Evolutionary conservation across 805 yeast genomes (phyloP).

Genomic region (Wickerhamiella siamensis): DNA sequence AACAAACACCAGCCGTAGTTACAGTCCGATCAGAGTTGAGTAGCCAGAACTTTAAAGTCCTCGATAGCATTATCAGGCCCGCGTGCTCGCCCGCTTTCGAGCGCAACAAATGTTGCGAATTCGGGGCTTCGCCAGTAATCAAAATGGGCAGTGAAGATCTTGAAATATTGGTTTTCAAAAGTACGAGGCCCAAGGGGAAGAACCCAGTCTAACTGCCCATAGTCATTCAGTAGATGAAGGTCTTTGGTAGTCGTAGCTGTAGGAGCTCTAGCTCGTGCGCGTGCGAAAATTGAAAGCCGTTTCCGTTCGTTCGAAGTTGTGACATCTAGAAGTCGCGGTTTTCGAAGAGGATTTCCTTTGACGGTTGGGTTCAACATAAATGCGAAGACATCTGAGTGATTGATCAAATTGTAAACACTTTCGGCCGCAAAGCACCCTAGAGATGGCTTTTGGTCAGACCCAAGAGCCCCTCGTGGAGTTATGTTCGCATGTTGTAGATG

Average conservation of each 20-base stretch:
- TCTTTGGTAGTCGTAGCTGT: conserved; percentile 21
- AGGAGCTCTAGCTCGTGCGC: conserved; percentile 10
- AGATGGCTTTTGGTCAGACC: conserved; percentile 10
- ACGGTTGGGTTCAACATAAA: conserved; percentile 78
- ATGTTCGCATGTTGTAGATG: conserved; percentile 10
- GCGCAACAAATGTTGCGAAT: conserved; percentile 46
- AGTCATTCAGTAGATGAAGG: conserved; percentile 44
- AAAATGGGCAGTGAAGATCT: conserved; percentile 78
- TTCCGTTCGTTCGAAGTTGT: not conserved
- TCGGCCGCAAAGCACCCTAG: conserved; percentile 46
- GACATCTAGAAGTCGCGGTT: not conserved
- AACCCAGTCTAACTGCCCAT: conserved; percentile 75
- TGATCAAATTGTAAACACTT: conserved; percentile 68
- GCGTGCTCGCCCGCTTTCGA: conserved; percentile 24
- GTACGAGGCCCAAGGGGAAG: conserved; percentile 37
- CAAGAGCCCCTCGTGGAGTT: conserved; percentile 4
- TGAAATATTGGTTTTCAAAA: conserved; percentile 63
- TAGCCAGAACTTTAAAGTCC: not conserved
- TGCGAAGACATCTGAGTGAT: conserved; percentile 85
- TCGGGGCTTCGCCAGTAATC: conserved; percentile 80
- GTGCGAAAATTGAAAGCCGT: not conserved
- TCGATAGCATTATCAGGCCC: conserved; percentile 20
- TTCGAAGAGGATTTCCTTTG: conserved; percentile 21
- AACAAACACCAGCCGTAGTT: no score
- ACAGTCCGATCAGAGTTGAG: no score